These are phyloP conservation scores for Psidium guajava DNA, from an alignment of 345 rosid species.

Conservation along the genomic window DNA sequence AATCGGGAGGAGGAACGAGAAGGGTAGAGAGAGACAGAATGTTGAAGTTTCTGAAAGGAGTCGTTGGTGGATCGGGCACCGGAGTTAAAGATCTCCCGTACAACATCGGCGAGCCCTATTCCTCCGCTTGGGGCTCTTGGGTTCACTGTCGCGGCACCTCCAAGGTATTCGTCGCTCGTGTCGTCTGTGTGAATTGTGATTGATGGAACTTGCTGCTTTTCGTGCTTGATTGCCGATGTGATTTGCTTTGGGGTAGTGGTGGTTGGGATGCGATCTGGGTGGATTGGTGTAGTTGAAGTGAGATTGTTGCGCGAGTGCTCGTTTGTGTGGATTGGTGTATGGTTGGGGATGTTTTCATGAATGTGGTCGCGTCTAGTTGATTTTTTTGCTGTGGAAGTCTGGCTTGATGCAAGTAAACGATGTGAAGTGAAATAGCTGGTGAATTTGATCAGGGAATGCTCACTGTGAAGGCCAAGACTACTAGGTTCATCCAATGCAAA, in stretches of 20 bases:
- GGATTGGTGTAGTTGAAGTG: not conserved
- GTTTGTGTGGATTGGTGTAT: not conserved
- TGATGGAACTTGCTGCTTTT: not conserved
- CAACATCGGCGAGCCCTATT: slow-evolving; percentile 78
- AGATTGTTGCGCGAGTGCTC: not conserved
- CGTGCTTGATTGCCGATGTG: not conserved
- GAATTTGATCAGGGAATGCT: not conserved
- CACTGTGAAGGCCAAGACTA: not conserved
- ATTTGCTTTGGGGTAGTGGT: not conserved
- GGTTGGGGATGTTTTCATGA: not conserved
- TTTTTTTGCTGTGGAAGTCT: not conserved
- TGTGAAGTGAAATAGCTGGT: not conserved
- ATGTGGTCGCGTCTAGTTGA: not conserved
- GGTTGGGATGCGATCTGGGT: not conserved
- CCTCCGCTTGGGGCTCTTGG: slow-evolving; percentile 97
- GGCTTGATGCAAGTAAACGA: not conserved
- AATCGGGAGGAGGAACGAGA: not conserved
- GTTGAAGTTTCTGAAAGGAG: slow-evolving; percentile 87
- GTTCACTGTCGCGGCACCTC: slow-evolving; percentile 85
- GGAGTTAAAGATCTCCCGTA: slow-evolving; percentile 96
- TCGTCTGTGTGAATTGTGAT: not conserved
- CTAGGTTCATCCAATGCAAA: not conserved
- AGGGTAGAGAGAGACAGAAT: slow-evolving; percentile 9
- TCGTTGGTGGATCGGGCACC: slow-evolving; percentile 89
- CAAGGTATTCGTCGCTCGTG: slow-evolving; percentile 12